Percentiles rank a stretch among this genome's conserved stretches.
Evolutionary conservation across 108 stramenopile genomes (phyloP).

Genomic region (Stephanodiscus triporus): DNA sequence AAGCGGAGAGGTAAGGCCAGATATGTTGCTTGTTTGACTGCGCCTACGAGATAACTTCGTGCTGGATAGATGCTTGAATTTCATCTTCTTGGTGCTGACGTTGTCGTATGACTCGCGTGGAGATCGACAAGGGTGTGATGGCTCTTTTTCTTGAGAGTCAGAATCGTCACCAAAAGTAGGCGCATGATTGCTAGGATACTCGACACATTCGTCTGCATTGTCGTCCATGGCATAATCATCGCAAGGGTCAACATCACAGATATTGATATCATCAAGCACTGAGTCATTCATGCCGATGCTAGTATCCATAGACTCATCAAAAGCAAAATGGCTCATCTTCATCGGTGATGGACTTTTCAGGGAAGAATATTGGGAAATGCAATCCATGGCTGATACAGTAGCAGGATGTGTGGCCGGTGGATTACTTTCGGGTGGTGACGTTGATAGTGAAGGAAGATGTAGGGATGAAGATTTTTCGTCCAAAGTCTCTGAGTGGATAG

Average conservation of each 20-base stretch:
- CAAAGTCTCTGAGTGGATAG: not conserved
- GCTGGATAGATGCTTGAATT: constrained; percentile 10
- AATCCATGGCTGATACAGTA: constrained; percentile 20
- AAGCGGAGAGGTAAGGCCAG: constrained; percentile 19
- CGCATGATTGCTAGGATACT: not conserved
- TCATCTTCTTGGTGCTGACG: constrained; percentile 7
- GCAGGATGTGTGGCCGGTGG: not conserved
- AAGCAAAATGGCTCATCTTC: constrained; percentile 11
- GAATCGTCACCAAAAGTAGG: not conserved
- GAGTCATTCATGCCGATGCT: constrained; percentile 4
- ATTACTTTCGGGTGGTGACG: not conserved
- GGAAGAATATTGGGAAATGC: constrained; percentile 24
- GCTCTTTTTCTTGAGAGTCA: not conserved
- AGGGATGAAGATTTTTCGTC: not conserved
- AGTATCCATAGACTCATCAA: constrained; percentile 18
- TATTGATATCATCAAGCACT: not conserved
- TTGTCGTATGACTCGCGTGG: constrained; percentile 3
- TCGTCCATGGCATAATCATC: not conserved
- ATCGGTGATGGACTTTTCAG: constrained; percentile 15
- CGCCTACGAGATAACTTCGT: constrained; percentile 1
- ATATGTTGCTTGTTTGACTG: constrained; percentile 12
- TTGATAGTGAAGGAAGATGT: not conserved
- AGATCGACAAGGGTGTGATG: constrained; percentile 3
- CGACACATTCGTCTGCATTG: not conserved
- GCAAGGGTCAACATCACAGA: not conserved